Conservation (phyloP, 2,329 filamentous ascomycete genomes). For the Sordariomycetes sp. region DNA sequence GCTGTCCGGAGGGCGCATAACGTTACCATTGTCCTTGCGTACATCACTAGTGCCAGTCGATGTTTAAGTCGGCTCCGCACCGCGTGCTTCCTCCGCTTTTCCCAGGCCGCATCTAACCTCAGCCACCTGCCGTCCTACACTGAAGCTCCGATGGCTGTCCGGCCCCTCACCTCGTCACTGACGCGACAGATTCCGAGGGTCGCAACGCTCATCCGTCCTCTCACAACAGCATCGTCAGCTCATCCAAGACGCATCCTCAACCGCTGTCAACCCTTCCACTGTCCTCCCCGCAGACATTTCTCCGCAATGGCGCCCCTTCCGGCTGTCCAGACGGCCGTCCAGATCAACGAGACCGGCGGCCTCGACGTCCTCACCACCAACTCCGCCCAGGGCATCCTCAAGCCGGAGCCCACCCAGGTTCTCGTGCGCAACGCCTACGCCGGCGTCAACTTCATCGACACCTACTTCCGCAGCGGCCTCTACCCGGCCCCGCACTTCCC, state of each 20-base stretch:
- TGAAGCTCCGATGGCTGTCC: too few species aligned
- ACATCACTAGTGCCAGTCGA: too few species aligned
- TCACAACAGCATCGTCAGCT: too few species aligned
- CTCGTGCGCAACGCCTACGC: conserved; percentile 73
- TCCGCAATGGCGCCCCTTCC: conserved; percentile 63
- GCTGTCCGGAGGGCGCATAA: too few species aligned
- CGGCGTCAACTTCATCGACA: conserved; percentile 87
- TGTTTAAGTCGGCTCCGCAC: too few species aligned
- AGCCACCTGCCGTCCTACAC: too few species aligned
- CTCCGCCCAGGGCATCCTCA: conserved; percentile 60
- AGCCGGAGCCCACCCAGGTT: conserved; percentile 58
- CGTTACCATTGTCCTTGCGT: too few species aligned
- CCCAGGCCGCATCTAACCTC: too few species aligned
- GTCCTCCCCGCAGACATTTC: not conserved
- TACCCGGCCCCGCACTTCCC: conserved; percentile 62
- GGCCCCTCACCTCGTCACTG: too few species aligned
- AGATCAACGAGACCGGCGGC: conserved; percentile 56
- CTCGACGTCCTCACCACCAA: conserved; percentile 64
- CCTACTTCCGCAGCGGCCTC: conserved; percentile 78
- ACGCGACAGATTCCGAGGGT: too few species aligned
- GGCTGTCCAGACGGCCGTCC: conserved; percentile 60
- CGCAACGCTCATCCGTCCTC: not conserved
- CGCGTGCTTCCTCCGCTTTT: too few species aligned
- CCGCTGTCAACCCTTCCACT: not conserved
- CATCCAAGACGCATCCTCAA: not conserved